phyloP scores from a whole-genome alignment of 805 yeast species.

The Ogataea degrootiae region DNA sequence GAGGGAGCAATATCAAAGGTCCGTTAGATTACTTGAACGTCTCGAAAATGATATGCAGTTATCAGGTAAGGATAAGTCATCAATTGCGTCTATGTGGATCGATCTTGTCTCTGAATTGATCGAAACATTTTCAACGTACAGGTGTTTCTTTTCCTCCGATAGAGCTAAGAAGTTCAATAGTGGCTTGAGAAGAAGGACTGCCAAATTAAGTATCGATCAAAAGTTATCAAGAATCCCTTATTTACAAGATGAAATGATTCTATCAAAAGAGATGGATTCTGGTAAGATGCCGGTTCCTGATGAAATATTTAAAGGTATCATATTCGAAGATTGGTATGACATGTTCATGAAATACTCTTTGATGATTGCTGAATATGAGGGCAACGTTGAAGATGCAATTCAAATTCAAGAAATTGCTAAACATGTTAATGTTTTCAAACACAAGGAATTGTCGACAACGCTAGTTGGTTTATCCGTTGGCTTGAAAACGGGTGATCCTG shows the following conservation, averaged over 20 bases:
- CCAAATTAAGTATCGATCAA: constrained; percentile 65
- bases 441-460: constrained; percentile 53
- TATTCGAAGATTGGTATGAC: constrained; percentile 79
- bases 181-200: constrained; percentile 56
- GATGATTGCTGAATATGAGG: constrained; percentile 55
- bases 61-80: constrained; percentile 40
- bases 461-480: constrained; percentile 64
- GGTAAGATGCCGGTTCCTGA: constrained; percentile 36
- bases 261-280: constrained; percentile 25
- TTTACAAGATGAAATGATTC: constrained; percentile 52
- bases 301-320: constrained; percentile 66
- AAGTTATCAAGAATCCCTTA: constrained; percentile 63
- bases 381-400: constrained; percentile 53
- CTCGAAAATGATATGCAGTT: constrained; percentile 33
- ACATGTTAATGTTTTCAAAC: constrained; percentile 72
- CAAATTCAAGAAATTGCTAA: constrained; percentile 70
- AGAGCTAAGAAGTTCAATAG: constrained; percentile 67
- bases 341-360: constrained; percentile 77
- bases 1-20: constrained; percentile 41
- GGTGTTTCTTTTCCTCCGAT: constrained; percentile 75
- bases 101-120: constrained; percentile 77
- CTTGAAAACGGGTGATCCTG: constrained; percentile 41
- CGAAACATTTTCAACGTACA: constrained; percentile 74
- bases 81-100: constrained; percentile 69
- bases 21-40: constrained; percentile 46